Percentiles rank a stretch among this genome's conserved stretches.
Conservation (phyloP, 2,329 filamentous ascomycete genomes). For the Sporothrix luriei region DNA sequence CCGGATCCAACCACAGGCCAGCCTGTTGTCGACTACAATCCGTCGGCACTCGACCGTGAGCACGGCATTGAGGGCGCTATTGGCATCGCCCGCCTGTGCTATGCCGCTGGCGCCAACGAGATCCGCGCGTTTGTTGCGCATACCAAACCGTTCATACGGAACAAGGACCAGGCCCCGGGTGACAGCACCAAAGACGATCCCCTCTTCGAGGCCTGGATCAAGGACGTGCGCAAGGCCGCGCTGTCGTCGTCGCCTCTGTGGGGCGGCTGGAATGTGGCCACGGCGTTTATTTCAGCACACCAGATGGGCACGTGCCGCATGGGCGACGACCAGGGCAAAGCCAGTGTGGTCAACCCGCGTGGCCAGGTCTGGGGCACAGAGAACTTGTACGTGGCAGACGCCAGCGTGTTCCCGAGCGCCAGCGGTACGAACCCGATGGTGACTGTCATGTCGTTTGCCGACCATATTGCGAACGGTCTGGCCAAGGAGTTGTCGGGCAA, state of each 20-base stretch:
- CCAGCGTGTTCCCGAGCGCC: constrained; percentile 74
- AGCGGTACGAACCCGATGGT: constrained; percentile 84
- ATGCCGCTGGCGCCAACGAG: constrained; percentile 76
- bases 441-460: constrained; percentile 70
- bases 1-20: constrained; percentile 68
- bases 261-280: constrained; percentile 53
- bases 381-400: constrained; percentile 70
- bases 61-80: constrained; percentile 72
- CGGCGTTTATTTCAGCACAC: constrained; percentile 69
- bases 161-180: not conserved
- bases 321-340: constrained; percentile 54
- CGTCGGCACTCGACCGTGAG: constrained; percentile 70
- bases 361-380: constrained; percentile 67
- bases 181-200: constrained; percentile 58
- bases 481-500: constrained; percentile 49
- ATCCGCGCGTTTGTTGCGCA: constrained; percentile 69
- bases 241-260: constrained; percentile 31
- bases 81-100: constrained; percentile 73
- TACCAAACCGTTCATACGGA: constrained; percentile 62
- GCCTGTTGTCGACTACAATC: constrained; percentile 68
- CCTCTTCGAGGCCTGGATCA: constrained; percentile 64
- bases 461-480: constrained; percentile 64
- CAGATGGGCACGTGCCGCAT: constrained; percentile 81
- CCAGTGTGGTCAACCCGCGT: constrained; percentile 60
- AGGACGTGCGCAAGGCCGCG: constrained; percentile 45